Evolutionary conservation across 805 yeast genomes (phyloP), one percentile per base, ranked within the genome.

Genomic region (Candida boleticola): DNA sequence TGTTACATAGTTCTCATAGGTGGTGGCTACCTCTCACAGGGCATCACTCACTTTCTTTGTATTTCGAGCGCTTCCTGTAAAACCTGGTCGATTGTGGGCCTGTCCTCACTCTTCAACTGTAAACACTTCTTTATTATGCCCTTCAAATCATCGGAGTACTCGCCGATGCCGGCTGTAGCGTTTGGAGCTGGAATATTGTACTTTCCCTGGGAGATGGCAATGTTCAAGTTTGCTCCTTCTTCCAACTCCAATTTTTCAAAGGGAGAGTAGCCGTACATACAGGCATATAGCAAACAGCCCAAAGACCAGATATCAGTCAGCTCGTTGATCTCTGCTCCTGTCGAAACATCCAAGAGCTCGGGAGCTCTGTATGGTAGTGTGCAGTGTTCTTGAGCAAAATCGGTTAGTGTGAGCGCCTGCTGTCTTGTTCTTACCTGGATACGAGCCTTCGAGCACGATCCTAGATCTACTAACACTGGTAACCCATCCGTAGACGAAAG

Each of bases 351-450:
- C 44, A 90, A 64, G 36, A 92, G 68, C 57, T 90, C 98, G 0
- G 98, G 98, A 0, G 97, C 96, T 31, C 95, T 69, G 60, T 85
- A 92, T 1, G 95, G 89, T 41, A 88, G 63, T 1, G 96, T 85
- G 55, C 96, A 87, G 58, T 86, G 88, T 53, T 85, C 93, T 44
- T 82, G 86, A 13, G 90, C 89, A 48, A 80, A 68, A 51, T 90
- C 97, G 48, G 88, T 92, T 29, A 88, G 63, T 13, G 83, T 76
- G 23, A 87, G 66, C 0, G 96, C 93, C 53, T 83, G 83, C 29
- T 80, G 83, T 39, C 92, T 73, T 1, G 80, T 71, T 17, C 68
- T 68, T 2, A 85, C 71, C 2, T 63, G 53, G 2, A 79, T 54
- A 3, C 83, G 66, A 0, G 95, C 92, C 44, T 69, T 74, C 4